Percentiles rank a stretch among this genome's conserved stretches.
Conservation (phyloP, 2,329 filamentous ascomycete genomes). For the Fonsecaea erecta region DNA sequence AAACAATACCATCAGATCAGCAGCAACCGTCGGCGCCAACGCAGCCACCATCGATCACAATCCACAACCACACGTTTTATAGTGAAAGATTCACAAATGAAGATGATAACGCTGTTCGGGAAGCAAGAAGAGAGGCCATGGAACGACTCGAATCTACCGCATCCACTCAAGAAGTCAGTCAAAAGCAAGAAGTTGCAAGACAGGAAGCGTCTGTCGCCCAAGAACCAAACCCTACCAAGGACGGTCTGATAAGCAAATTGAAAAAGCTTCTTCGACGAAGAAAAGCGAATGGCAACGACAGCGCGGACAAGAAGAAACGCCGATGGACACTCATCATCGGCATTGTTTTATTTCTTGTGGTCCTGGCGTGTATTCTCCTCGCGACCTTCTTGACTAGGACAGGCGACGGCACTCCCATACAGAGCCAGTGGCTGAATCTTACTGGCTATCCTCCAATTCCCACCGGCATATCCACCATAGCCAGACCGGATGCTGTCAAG, state of each 20-base stretch:
- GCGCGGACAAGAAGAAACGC: conserved; percentile 44
- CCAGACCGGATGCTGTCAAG: conserved; percentile 69
- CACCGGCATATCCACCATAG: conserved; percentile 78
- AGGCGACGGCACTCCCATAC: conserved; percentile 48
- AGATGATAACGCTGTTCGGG: not conserved
- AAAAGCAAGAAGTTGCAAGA: not conserved
- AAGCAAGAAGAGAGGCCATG: conserved; percentile 22
- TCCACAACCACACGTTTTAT: conserved; percentile 39
- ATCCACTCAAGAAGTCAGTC: not conserved
- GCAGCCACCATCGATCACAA: conserved; percentile 49
- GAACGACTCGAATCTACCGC: conserved; percentile 8
- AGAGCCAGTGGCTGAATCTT: conserved; percentile 76
- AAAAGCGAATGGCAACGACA: not conserved
- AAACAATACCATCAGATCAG: conserved; percentile 28
- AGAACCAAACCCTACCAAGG: conserved; percentile 63
- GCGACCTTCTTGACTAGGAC: conserved; percentile 61
- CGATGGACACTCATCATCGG: conserved; percentile 60
- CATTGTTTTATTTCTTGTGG: conserved; percentile 54
- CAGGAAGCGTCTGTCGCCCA: not conserved
- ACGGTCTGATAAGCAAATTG: conserved; percentile 19
- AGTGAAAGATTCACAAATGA: conserved; percentile 7
- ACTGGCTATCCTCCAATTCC: conserved; percentile 86
- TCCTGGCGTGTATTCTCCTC: conserved; percentile 57
- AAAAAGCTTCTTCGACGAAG: conserved; percentile 20
- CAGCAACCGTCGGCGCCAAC: conserved; percentile 37